phyloP scores from a whole-genome alignment of 257 asterid species.

The Nicotiana attenuata region DNA sequence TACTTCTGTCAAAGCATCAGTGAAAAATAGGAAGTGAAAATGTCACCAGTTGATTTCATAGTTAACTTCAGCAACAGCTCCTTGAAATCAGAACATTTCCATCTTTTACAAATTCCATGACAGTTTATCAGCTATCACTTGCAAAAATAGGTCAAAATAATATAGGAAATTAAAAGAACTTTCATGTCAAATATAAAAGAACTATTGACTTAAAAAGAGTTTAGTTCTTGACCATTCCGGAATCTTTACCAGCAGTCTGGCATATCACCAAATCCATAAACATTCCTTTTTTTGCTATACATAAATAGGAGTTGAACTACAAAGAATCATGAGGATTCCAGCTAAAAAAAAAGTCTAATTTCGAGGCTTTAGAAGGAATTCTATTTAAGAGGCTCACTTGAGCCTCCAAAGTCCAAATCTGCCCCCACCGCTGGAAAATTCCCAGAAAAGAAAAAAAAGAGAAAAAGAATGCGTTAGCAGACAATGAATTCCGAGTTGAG shows the following conservation, averaged over 20 bases:
- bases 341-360: not conserved
- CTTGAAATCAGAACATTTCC: not conserved
- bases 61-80: conserved; percentile 6
- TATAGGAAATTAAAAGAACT: not conserved
- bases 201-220: not conserved
- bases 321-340: not conserved
- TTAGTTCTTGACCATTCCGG: not conserved
- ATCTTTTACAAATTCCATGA: not conserved
- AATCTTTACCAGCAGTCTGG: not conserved
- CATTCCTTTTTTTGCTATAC: not conserved
- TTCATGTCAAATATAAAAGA: not conserved
- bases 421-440: not conserved
- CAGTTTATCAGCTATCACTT: not conserved
- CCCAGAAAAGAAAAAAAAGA: not conserved
- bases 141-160: not conserved
- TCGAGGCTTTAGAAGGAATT: not conserved
- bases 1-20: not conserved
- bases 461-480: not conserved
- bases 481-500: not conserved
- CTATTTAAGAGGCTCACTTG: not conserved
- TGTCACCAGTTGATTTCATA: not conserved
- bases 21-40: not conserved
- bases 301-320: not conserved
- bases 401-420: not conserved
- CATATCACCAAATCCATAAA: not conserved